phyloP scores from a whole-genome alignment of 495 filamentous ascomycete species.

The Penicillium manginii region DNA sequence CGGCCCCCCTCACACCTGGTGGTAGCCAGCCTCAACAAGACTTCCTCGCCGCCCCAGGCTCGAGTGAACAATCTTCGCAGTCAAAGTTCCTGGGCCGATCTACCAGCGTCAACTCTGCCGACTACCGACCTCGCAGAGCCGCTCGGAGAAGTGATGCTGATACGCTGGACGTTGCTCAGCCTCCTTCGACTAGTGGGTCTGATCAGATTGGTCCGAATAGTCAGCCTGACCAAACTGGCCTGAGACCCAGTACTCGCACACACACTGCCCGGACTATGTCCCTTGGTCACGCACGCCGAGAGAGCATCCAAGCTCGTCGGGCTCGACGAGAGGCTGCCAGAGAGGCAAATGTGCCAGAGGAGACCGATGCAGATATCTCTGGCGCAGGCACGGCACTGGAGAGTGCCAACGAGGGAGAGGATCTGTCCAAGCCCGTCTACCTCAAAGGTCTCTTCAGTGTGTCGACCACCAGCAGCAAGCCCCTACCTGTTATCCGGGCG shows the following conservation, averaged over 20 bases:
- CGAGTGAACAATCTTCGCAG: slow-evolving; percentile 59
- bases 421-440: slow-evolving; percentile 84
- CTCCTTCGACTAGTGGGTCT: slow-evolving; percentile 76
- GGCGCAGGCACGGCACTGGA: slow-evolving; percentile 54
- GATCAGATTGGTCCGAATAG: slow-evolving; percentile 63
- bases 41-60: slow-evolving; percentile 69
- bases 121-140: slow-evolving; percentile 66
- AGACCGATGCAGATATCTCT: slow-evolving; percentile 67
- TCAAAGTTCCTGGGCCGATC: slow-evolving; percentile 74
- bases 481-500: slow-evolving; percentile 77
- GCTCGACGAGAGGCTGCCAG: slow-evolving; percentile 66
- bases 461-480: slow-evolving; percentile 91
- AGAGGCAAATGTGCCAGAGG: slow-evolving; percentile 76
- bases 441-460: slow-evolving; percentile 98
- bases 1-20: slow-evolving; percentile 59
- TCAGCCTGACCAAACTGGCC: slow-evolving; percentile 45
- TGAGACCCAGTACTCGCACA: slow-evolving; percentile 30
- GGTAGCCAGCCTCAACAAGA: slow-evolving; percentile 75
- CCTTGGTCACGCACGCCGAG: slow-evolving; percentile 83
- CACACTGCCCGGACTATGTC: slow-evolving; percentile 80
- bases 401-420: slow-evolving; percentile 57
- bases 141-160: slow-evolving; percentile 61
- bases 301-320: slow-evolving; percentile 86
- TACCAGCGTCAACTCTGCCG: slow-evolving; percentile 84
- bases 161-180: slow-evolving; percentile 55